phyloP scores from a whole-genome alignment of 805 yeast species.

The Myxozyma vanderwaltii region DNA sequence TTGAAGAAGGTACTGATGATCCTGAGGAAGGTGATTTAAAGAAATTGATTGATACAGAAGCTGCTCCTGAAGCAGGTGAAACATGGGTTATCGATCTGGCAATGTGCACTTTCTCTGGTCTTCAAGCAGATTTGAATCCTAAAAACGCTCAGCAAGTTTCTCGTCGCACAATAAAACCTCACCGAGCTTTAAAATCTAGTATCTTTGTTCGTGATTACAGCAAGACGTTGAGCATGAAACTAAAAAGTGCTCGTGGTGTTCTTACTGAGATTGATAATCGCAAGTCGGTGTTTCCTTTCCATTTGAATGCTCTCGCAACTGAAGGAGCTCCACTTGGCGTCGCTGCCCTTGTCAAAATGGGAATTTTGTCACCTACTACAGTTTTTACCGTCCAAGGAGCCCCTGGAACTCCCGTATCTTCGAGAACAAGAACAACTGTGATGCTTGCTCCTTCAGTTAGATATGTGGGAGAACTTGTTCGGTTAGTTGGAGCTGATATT shows the following conservation, averaged over 20 bases:
- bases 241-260: slow-evolving; percentile 71
- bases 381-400: slow-evolving; percentile 25
- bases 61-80: slow-evolving; percentile 75
- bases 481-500: slow-evolving; percentile 79
- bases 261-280: slow-evolving; percentile 69
- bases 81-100: slow-evolving; percentile 81
- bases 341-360: slow-evolving; percentile 18
- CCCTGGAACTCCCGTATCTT: slow-evolving; percentile 58
- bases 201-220: slow-evolving; percentile 81
- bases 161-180: slow-evolving; percentile 41
- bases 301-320: slow-evolving; percentile 39
- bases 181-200: slow-evolving; percentile 53
- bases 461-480: slow-evolving; percentile 57
- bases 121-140: slow-evolving; percentile 49
- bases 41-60: slow-evolving; percentile 50
- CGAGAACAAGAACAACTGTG: slow-evolving; percentile 80
- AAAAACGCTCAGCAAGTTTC: slow-evolving; percentile 38
- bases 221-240: slow-evolving; percentile 50
- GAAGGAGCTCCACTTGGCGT: slow-evolving; percentile 30
- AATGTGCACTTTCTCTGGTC: slow-evolving; percentile 65
- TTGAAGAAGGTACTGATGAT: slow-evolving; percentile 34
- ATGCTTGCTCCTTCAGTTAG: slow-evolving; percentile 51
- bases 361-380: slow-evolving; percentile 15
- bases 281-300: slow-evolving; percentile 89
- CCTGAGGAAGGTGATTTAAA: slow-evolving; percentile 31